Base-by-base conservation (phyloP, 176 grass and related monocot species). In the Aegilops umbellulata region DNA sequence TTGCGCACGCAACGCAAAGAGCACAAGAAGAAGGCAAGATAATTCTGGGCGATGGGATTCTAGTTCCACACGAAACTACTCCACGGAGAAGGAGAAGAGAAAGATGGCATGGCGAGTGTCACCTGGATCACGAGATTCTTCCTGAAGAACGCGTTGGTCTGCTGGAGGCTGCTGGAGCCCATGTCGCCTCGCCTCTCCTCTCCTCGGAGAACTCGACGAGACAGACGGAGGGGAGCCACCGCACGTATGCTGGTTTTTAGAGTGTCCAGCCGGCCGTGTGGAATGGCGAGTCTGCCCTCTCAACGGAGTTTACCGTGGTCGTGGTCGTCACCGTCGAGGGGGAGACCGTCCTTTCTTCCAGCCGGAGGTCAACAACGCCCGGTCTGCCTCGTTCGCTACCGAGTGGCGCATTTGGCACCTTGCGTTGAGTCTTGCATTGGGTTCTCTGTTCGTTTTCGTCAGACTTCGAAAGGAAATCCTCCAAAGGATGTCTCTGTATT, bases 101-200 rank as follows among this genome's bases (percentile, higher is more conserved):
- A 22, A 3, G 49, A 12, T 38, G 39, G 42, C 25, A 31, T 41
- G 57, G 6, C 32, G 12, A 7, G 27, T 13, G 27, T 77, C 27
- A 91, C 92, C 89, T 94, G 92, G 68, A 91, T 79, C 16, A 91
- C 68, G 10, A 94, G 79, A 20, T 91, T 91, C 60, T 94, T 91
- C 83, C 80, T 86, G 80, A 94, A 82, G 42, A 94, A 83, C 11
- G 92, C 89, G 65, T 91, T 82, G 61, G 92, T 80, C 63, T 94
- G 92, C 34, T 51, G 70, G 8, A 88, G 49, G 49, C 26, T 63
- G 79, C 31, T 86, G 10, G 86, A 75, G 0, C 42, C 85, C 84
- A 90, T 90, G 49, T 17, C 64, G 87, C 77, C 86, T 20, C 12
- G 60, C 63, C 60, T 12, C 23, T 16, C 10, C 60, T 60, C 23